Conservation (phyloP, 371 early-diverging fungal genomes). For the Blyttiomyces sp. region DNA sequence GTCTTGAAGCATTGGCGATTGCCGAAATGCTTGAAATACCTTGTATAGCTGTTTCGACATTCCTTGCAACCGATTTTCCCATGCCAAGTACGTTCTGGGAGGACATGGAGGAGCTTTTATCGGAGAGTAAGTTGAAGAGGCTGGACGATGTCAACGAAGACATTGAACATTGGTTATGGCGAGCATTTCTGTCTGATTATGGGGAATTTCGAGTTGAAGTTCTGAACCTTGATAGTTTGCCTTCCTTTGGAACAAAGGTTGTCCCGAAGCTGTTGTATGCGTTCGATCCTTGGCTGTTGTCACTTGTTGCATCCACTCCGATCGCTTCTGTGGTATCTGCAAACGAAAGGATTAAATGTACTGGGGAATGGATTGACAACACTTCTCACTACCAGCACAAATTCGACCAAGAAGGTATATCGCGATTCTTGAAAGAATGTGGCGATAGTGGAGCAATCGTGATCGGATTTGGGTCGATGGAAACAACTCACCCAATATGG, state of each 20-base stretch:
- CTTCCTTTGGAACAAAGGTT: neutral
- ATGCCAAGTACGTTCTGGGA: neutral
- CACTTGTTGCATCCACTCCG: neutral
- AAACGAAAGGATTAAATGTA: no score
- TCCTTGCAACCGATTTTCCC: constrained; percentile 13
- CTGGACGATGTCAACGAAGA: constrained; percentile 1
- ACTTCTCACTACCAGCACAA: neutral
- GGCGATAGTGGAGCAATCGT: neutral
- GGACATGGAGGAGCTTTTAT: neutral
- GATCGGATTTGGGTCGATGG: constrained; percentile 21
- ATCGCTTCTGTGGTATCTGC: neutral
- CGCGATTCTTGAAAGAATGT: neutral
- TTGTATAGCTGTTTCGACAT: constrained; percentile 2
- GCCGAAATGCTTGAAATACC: neutral
- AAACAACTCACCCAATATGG: neutral
- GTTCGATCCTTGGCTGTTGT: neutral
- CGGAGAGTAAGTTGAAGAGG: no score
- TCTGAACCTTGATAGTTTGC: neutral
- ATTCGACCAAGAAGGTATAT: no score
- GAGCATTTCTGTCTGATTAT: constrained; percentile 6
- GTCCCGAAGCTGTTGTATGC: constrained; percentile 1
- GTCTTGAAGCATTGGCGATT: constrained; percentile 1
- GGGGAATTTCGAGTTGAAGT: constrained; percentile 11
- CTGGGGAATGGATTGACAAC: neutral
- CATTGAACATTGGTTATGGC: constrained; percentile 8